phyloP scores from a whole-genome alignment of 176 grass and related monocot species.

The Raddia distichophylla region DNA sequence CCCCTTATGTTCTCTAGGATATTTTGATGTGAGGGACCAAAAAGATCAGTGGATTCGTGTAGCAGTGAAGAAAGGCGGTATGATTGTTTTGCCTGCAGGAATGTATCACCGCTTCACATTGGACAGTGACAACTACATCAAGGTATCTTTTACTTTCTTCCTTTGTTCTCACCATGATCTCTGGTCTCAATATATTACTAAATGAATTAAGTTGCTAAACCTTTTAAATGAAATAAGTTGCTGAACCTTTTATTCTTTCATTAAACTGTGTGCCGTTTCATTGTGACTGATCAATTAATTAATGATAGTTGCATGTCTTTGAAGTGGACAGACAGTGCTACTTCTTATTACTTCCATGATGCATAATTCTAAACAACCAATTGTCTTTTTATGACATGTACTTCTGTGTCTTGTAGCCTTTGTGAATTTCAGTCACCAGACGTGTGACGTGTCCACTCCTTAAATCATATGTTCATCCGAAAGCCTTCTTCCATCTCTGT shows the following conservation, averaged over 20 bases:
- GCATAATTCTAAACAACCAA: background rate
- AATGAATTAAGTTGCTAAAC: background rate
- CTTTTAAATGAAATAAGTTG: background rate
- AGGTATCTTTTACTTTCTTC: conserved; percentile 54
- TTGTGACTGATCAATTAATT: background rate
- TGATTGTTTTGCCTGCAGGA: conserved; percentile 97
- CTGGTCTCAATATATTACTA: conserved; percentile 6
- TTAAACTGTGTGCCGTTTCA: background rate
- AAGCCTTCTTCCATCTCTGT: background rate
- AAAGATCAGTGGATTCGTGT: conserved; percentile 87
- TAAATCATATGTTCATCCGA: background rate
- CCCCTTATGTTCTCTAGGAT: conserved; percentile 52
- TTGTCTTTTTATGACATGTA: conserved; percentile 7
- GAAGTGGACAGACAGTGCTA: background rate
- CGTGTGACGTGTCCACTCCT: background rate
- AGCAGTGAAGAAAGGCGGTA: conserved; percentile 82
- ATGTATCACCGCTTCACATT: conserved; percentile 96
- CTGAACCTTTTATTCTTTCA: background rate
- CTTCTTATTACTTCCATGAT: background rate
- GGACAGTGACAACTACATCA: conserved; percentile 85
- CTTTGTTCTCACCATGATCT: conserved; percentile 1
- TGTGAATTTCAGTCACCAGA: background rate
- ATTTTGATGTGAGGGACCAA: conserved; percentile 88
- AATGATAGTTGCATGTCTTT: background rate
- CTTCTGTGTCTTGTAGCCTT: background rate